Evolutionary conservation across 1,284 basidiomycete species (phyloP).

Genomic region (Veloporphyrellus conicus): DNA sequence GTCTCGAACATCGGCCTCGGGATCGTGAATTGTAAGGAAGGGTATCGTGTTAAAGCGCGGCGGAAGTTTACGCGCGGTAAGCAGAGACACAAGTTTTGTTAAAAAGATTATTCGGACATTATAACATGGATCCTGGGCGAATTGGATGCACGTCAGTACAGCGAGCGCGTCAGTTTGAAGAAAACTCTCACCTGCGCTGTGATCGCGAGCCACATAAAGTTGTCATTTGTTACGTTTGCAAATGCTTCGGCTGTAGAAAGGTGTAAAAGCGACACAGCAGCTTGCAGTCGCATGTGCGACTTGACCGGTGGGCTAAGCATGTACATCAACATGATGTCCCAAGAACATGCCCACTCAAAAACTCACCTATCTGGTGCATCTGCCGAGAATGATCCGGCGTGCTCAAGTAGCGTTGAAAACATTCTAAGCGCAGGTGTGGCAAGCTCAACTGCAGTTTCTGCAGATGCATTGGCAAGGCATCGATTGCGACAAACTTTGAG

Average conservation of each 20-base stretch:
- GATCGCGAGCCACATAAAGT: constrained; percentile 71
- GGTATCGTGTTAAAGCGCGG: constrained; percentile 78
- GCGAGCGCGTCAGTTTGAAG: neutral
- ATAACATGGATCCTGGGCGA: constrained; percentile 75
- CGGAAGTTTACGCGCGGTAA: constrained; percentile 61
- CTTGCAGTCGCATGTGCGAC: constrained; percentile 75
- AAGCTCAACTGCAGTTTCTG: constrained; percentile 60
- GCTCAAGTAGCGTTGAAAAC: constrained; percentile 62
- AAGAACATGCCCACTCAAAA: neutral
- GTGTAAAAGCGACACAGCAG: constrained; percentile 78
- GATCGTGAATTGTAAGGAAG: constrained; percentile 89
- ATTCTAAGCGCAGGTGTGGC: constrained; percentile 73
- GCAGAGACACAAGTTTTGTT: constrained; percentile 65
- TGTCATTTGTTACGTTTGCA: constrained; percentile 53
- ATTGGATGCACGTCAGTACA: neutral
- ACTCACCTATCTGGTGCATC: constrained; percentile 63
- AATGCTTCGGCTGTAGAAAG: constrained; percentile 65
- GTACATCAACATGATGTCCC: constrained; percentile 9
- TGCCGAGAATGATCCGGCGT: constrained; percentile 61
- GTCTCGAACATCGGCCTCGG: constrained; percentile 73
- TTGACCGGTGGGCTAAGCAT: constrained; percentile 51
- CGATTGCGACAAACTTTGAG: constrained; percentile 80
- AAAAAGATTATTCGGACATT: constrained; percentile 80
- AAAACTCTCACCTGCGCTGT: constrained; percentile 61
- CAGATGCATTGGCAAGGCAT: constrained; percentile 61